A percentile compares a stretch with the other conserved stretches of the same genome.
Evolutionary conservation across 768 basidiomycete genomes (phyloP).

Genomic region (Russula emetica): DNA sequence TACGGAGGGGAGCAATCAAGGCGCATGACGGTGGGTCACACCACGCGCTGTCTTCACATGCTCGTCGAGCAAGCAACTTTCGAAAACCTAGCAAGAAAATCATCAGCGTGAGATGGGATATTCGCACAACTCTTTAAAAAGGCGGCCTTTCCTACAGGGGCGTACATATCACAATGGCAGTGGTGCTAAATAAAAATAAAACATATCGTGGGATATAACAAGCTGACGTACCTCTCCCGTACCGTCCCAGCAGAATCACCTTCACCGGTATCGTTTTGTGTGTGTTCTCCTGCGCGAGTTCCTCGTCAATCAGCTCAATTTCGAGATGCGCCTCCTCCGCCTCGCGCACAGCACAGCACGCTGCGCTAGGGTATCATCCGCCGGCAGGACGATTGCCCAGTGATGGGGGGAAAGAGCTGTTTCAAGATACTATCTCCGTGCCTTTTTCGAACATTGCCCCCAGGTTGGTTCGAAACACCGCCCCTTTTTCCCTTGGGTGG

Average conservation of each 20-base stretch:
- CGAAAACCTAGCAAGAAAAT: no score
- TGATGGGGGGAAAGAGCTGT: neutral
- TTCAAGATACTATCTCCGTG: neutral
- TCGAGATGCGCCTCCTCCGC: conserved; percentile 27
- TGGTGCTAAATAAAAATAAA: neutral
- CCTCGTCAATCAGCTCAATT: conserved; percentile 30
- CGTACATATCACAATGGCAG: neutral
- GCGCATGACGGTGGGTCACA: conserved; percentile 72
- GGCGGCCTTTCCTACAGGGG: neutral
- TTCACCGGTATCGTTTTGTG: conserved; percentile 25
- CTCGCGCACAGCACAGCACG: conserved; percentile 23
- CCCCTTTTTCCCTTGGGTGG: neutral
- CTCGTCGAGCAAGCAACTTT: no score
- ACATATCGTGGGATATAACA: no score
- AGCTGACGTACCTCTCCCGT: conserved; percentile 8
- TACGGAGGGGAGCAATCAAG: conserved; percentile 47
- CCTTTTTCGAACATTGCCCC: neutral
- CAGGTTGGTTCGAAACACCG: neutral
- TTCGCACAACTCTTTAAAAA: neutral
- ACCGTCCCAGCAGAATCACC: conserved; percentile 27
- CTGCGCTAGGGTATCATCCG: conserved; percentile 27
- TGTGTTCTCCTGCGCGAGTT: conserved; percentile 20
- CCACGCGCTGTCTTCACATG: conserved; percentile 54
- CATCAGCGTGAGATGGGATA: no score
- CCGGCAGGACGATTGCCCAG: neutral